A percentile compares a stretch with the other conserved stretches of the same genome.
These are phyloP conservation scores for Posidonia oceanica DNA, from an alignment of 116 monocot species.

Conservation along the genomic window DNA sequence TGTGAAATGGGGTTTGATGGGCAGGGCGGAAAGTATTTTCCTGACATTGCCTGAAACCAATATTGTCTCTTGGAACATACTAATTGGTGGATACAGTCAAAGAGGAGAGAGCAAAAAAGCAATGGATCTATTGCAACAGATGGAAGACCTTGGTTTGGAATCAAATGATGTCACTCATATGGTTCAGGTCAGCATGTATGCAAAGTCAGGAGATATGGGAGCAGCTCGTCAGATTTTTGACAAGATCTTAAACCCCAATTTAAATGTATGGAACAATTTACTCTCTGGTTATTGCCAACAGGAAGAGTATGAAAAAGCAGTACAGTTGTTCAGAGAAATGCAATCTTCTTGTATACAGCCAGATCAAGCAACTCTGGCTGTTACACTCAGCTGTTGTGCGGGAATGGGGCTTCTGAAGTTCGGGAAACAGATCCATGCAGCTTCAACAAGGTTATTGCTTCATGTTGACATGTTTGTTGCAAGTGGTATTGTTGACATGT, in stretches of 20 bases:
- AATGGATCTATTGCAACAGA: slow-evolving; percentile 25
- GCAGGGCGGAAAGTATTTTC: slow-evolving; percentile 43
- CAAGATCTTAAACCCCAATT: slow-evolving; percentile 47
- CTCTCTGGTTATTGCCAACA: slow-evolving; percentile 61
- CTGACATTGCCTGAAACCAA: slow-evolving; percentile 26
- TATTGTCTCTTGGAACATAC: slow-evolving; percentile 80
- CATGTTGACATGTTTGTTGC: slow-evolving; percentile 63
- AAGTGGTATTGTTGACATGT: slow-evolving; percentile 82
- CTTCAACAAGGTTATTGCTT: slow-evolving; percentile 39
- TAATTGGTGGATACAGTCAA: slow-evolving; percentile 67
- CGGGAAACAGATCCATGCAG: slow-evolving; percentile 66
- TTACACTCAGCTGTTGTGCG: slow-evolving; percentile 61
- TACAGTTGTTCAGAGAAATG: slow-evolving; percentile 65
- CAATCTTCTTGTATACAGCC: slow-evolving; percentile 37
- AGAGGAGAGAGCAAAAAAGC: slow-evolving; percentile 43
- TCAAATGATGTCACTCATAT: slow-evolving; percentile 71
- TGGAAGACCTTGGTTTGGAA: slow-evolving; percentile 45
- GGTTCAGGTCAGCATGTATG: slow-evolving; percentile 44
- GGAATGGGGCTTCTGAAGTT: slow-evolving; percentile 34
- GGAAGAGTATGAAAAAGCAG: slow-evolving; percentile 31
- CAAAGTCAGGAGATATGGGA: slow-evolving; percentile 39
- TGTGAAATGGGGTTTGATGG: slow-evolving; percentile 43
- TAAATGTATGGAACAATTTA: slow-evolving; percentile 61
- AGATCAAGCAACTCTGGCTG: slow-evolving; percentile 64
- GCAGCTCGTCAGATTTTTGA: slow-evolving; percentile 48